These are phyloP conservation scores for Leccinum disarticulatum DNA, from an alignment of 768 basidiomycete species.

Conservation along the genomic window DNA sequence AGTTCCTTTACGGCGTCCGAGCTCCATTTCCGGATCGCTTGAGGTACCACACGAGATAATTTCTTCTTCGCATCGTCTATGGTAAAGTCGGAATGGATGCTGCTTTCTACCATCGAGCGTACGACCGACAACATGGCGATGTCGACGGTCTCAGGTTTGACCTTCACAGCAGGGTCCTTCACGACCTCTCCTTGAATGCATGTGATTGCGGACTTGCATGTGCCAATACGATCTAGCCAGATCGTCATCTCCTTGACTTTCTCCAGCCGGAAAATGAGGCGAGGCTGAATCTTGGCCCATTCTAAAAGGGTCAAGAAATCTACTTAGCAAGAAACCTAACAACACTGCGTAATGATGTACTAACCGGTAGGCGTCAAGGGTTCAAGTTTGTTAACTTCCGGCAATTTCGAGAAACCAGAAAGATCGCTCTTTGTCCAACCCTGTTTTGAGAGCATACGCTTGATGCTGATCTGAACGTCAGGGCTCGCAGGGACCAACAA, in stretches of 20 bases:
- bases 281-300: constrained; percentile 10
- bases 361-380: constrained; percentile 11
- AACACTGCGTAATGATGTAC: not conserved
- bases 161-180: not conserved
- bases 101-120: not conserved
- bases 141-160: constrained; percentile 5
- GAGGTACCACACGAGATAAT: not conserved
- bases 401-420: not conserved
- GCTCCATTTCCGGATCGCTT: constrained; percentile 8
- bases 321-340: too few relatives aligned
- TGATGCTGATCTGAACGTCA: constrained; percentile 9
- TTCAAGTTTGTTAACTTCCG: constrained; percentile 9
- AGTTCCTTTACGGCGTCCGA: constrained; percentile 10
- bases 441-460: not conserved
- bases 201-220: too few relatives aligned
- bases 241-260: not conserved
- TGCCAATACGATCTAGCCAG: not conserved
- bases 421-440: not conserved
- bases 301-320: not conserved
- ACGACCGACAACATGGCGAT: constrained; percentile 2
- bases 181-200: not conserved
- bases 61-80: not conserved
- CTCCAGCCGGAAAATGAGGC: not conserved
- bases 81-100: not conserved
- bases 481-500: not conserved